A percentile compares a stretch with the other conserved stretches of the same genome.
phyloP scores from a whole-genome alignment of 1,284 basidiomycete species.

The Austroboletus novae-zelandiae region DNA sequence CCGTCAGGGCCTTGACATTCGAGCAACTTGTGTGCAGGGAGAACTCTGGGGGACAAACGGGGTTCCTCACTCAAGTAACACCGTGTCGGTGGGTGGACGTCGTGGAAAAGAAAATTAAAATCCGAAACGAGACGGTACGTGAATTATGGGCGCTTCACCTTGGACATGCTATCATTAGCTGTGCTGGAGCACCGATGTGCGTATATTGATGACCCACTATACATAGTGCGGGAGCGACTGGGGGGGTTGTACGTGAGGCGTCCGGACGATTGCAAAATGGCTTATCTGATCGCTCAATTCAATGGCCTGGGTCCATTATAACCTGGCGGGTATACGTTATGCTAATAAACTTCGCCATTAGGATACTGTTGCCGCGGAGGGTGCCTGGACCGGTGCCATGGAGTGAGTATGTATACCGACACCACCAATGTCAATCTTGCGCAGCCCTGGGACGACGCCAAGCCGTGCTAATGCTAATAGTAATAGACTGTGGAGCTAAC shows the following conservation, averaged over 20 bases:
- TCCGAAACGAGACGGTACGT: neutral
- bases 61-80: conserved; percentile 1
- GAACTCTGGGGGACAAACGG: neutral
- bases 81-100: neutral
- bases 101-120: conserved; percentile 1
- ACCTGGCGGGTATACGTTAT: conserved; percentile 11
- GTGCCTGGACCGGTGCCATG: conserved; percentile 27
- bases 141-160: neutral
- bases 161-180: conserved; percentile 2
- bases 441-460: conserved; percentile 22
- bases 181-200: neutral
- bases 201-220: neutral
- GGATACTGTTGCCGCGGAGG: conserved; percentile 14
- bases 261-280: neutral
- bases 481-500: conserved; percentile 4
- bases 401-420: conserved; percentile 21
- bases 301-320: neutral
- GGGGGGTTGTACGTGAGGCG: neutral
- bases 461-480: neutral
- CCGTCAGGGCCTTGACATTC: conserved; percentile 2
- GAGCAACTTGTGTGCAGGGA: neutral
- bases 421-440: conserved; percentile 21
- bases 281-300: conserved; percentile 5
- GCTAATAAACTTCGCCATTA: conserved; percentile 7
- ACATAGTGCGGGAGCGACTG: neutral